Percentiles rank a stretch among this genome's conserved stretches.
Evolutionary conservation across 2,329 filamentous ascomycete species (phyloP).

Genomic region (Phialophora verrucosa): DNA sequence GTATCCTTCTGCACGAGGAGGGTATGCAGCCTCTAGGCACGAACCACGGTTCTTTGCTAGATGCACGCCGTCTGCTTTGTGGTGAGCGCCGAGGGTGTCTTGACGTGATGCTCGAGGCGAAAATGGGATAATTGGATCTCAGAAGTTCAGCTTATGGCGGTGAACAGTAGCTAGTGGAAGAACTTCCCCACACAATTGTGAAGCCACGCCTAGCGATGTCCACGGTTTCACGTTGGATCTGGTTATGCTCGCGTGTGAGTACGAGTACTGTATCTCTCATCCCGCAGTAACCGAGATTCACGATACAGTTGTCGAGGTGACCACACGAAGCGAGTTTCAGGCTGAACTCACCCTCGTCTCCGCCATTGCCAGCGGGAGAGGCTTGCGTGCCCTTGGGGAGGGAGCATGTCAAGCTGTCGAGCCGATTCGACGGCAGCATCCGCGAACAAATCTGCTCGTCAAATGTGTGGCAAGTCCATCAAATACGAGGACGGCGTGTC

Average conservation of each 20-base stretch:
- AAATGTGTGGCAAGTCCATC: background rate
- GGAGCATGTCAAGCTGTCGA: background rate
- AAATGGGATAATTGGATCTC: constrained; percentile 25
- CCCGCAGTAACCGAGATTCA: constrained; percentile 23
- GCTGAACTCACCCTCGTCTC: background rate
- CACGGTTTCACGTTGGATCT: constrained; percentile 7
- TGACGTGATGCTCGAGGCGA: constrained; percentile 12
- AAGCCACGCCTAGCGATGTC: background rate
- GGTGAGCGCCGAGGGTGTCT: constrained; percentile 1
- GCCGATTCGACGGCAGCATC: constrained; percentile 29
- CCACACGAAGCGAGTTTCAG: constrained; percentile 26
- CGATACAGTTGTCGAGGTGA: constrained; percentile 21
- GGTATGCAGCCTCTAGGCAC: background rate
- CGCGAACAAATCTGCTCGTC: constrained; percentile 12
- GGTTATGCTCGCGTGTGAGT: background rate
- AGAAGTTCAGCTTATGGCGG: constrained; percentile 18
- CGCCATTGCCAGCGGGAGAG: constrained; percentile 5
- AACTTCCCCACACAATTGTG: background rate
- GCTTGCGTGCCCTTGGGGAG: background rate
- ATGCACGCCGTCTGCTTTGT: background rate
- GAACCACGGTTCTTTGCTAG: constrained; percentile 14
- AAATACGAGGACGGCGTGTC: constrained; percentile 5
- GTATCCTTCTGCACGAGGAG: background rate
- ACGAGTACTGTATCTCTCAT: constrained; percentile 22
- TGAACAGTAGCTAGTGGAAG: constrained; percentile 13